Conservation (phyloP, 2,329 filamentous ascomycete species). For the Didymella pomorum region DNA sequence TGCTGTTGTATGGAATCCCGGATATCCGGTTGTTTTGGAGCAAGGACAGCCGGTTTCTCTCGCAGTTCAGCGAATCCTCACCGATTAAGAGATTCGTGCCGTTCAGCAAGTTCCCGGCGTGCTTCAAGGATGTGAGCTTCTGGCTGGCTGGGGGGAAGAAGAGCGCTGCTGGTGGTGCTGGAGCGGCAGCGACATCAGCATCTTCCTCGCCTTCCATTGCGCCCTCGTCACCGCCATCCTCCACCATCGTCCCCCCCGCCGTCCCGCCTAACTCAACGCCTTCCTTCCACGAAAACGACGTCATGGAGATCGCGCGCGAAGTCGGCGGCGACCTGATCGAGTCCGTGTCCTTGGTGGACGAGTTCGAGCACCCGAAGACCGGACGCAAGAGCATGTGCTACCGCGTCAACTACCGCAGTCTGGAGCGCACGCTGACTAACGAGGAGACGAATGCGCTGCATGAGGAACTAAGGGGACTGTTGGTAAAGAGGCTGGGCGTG, state of each 20-base stretch:
- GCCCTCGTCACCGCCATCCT: no score
- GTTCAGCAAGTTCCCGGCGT: constrained; percentile 90
- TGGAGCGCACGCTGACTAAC: constrained; percentile 89
- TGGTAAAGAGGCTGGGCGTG: constrained; percentile 78
- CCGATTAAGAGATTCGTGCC: constrained; percentile 74
- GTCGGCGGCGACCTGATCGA: constrained; percentile 85
- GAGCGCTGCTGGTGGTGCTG: constrained; percentile 20
- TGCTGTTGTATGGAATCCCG: constrained; percentile 95
- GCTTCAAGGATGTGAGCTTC: constrained; percentile 92
- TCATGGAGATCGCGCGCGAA: constrained; percentile 93
- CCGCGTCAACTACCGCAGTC: constrained; percentile 89
- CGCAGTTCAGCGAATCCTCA: constrained; percentile 70
- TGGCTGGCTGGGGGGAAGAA: constrained; percentile 66
- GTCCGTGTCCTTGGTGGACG: constrained; percentile 83
- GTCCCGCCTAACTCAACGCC: constrained; percentile 19
- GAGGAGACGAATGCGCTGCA: constrained; percentile 81
- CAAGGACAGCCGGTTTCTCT: constrained; percentile 80
- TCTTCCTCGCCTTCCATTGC: not conserved
- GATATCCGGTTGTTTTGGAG: constrained; percentile 99
- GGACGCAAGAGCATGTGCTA: constrained; percentile 87
- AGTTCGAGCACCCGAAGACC: constrained; percentile 88
- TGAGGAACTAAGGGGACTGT: constrained; percentile 66
- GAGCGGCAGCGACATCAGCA: constrained; percentile 7
- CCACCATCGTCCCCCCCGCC: constrained; percentile 51
- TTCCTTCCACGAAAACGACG: constrained; percentile 88